Conservation (phyloP, 331 rosid species). For the Telfairia occidentalis region DNA sequence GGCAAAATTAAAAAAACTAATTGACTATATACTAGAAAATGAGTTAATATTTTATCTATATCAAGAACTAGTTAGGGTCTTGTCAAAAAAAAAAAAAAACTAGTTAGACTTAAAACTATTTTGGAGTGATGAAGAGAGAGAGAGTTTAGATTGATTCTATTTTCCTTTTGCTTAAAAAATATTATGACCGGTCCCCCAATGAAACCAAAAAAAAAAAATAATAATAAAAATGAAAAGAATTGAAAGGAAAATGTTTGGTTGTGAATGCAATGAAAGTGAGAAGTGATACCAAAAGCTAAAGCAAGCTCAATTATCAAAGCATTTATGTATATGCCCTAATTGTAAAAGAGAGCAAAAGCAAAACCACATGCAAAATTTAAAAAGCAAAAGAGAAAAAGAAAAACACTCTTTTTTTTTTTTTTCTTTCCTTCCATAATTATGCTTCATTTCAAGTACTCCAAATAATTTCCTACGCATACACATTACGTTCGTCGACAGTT, state of each 20-base stretch:
- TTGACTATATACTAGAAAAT: not conserved
- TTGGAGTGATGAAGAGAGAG: not conserved
- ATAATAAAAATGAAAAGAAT: not conserved
- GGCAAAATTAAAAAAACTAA: too few relatives aligned
- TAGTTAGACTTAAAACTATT: not conserved
- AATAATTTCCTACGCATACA: too few relatives aligned
- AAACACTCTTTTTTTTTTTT: too few relatives aligned
- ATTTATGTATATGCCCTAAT: not conserved
- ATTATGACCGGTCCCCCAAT: not conserved
- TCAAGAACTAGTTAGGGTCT: not conserved
- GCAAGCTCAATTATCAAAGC: not conserved
- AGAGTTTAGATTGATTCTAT: not conserved
- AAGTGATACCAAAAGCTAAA: constrained; percentile 12
- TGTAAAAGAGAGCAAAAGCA: not conserved
- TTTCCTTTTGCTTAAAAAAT: not conserved
- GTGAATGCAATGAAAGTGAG: not conserved
- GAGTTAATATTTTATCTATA: not conserved
- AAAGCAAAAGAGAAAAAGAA: too few relatives aligned
- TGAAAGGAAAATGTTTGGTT: not conserved
- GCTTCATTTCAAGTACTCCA: too few relatives aligned
- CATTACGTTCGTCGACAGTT: too few relatives aligned
- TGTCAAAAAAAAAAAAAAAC: too few relatives aligned
- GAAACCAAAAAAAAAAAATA: not conserved
- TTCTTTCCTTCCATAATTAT: not conserved
- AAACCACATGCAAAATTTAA: constrained; percentile 1